Percentiles rank a stretch among this genome's conserved stretches.
Conservation (phyloP, 495 filamentous ascomycete genomes). For the Sordaria brevicollis region DNA sequence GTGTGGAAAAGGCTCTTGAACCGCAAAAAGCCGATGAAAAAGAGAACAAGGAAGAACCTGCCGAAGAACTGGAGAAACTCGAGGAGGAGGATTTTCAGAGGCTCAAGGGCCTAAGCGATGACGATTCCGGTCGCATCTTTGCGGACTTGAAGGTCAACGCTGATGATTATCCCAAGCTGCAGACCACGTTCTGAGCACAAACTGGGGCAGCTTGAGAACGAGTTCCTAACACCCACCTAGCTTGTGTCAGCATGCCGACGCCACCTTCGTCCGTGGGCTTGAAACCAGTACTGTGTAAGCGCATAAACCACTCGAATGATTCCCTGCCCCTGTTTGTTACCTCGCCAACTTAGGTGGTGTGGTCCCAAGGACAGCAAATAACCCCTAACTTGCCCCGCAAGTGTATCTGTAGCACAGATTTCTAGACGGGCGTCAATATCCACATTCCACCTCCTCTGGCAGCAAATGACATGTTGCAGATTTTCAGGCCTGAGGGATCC, state of each 20-base stretch:
- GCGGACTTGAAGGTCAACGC: constrained; percentile 29
- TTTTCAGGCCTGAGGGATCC: not conserved
- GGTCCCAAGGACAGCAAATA: not conserved
- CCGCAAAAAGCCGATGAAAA: constrained; percentile 46
- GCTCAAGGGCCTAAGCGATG: constrained; percentile 25
- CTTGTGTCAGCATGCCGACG: not conserved
- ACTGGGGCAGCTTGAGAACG: not conserved
- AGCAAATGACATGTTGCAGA: not conserved
- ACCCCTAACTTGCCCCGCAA: not conserved
- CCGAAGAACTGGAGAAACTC: constrained; percentile 31
- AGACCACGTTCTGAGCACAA: constrained; percentile 25
- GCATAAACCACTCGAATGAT: not conserved
- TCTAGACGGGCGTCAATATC: not conserved
- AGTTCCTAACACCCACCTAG: not conserved
- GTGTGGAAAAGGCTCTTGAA: constrained; percentile 51
- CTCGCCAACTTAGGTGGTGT: not conserved
- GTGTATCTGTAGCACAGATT: not conserved
- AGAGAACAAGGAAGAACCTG: constrained; percentile 50
- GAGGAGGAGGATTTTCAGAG: constrained; percentile 33
- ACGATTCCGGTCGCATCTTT: constrained; percentile 32
- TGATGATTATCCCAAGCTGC: constrained; percentile 30
- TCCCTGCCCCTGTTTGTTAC: not conserved
- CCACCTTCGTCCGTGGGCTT: not conserved
- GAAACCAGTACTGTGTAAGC: not conserved
- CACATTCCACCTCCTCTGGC: not conserved